phyloP scores from a whole-genome alignment of 768 basidiomycete genomes.

The Kondoa subrosea region DNA sequence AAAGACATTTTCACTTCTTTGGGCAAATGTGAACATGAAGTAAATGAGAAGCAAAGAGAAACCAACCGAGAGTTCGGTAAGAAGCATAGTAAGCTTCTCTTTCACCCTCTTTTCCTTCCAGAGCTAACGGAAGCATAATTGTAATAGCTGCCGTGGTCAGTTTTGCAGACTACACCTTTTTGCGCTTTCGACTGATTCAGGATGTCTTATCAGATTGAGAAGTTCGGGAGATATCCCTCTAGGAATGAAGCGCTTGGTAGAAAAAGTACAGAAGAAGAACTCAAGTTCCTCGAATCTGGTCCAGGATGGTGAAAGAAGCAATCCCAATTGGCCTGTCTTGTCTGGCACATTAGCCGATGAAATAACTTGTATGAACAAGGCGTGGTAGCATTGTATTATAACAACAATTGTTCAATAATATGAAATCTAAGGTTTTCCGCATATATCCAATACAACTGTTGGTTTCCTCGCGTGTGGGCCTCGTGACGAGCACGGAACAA shows the following conservation, averaged over 20 bases:
- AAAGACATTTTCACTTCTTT: not conserved
- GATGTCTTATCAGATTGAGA: not conserved
- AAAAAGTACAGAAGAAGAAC: not conserved
- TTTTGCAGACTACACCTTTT: not conserved
- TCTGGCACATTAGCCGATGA: no score
- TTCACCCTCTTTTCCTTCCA: not conserved
- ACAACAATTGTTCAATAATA: no score
- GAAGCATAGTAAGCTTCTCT: not conserved
- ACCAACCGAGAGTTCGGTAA: not conserved
- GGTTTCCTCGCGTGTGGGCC: no score
- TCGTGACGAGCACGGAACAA: no score
- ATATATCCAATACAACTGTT: no score
- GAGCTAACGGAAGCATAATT: not conserved
- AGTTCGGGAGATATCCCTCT: not conserved
- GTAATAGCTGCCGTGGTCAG: not conserved
- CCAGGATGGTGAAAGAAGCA: not conserved
- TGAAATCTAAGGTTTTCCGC: no score
- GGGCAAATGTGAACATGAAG: not conserved
- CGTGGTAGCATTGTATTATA: no score
- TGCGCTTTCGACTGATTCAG: not conserved
- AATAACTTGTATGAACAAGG: no score
- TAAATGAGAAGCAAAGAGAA: not conserved
- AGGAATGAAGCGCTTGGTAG: not conserved
- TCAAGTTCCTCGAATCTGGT: not conserved
- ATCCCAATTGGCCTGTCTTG: no score